phyloP scores from a whole-genome alignment of 2,329 filamentous ascomycete species.

The Fusarium pseudograminearum region DNA sequence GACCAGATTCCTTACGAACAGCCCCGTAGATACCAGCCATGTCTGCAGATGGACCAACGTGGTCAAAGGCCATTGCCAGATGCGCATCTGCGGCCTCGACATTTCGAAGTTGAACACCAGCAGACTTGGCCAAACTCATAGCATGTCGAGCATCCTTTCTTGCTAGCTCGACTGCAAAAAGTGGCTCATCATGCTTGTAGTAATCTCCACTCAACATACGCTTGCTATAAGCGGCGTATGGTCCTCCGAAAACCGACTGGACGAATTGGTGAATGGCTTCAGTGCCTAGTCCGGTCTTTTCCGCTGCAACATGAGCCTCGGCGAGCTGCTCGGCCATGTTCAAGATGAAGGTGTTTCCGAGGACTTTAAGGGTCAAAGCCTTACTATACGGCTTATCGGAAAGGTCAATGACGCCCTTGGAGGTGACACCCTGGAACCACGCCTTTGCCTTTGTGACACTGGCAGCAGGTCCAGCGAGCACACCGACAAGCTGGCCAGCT shows the following conservation, averaged over 20 bases:
- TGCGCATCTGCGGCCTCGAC: conserved; percentile 77
- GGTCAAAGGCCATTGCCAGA: conserved; percentile 75
- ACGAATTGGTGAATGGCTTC: conserved; percentile 78
- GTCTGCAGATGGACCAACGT: conserved; percentile 77
- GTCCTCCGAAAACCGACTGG: conserved; percentile 78
- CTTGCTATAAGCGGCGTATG: conserved; percentile 79
- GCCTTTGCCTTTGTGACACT: conserved; percentile 74
- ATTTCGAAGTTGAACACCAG: conserved; percentile 72
- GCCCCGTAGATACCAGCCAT: conserved; percentile 87
- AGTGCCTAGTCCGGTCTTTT: conserved; percentile 81
- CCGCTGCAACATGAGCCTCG: conserved; percentile 82
- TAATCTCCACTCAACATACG: conserved; percentile 83
- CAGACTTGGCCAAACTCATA: conserved; percentile 70
- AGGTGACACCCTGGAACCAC: conserved; percentile 79
- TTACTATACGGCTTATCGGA: conserved; percentile 74
- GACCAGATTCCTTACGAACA: conserved; percentile 77
- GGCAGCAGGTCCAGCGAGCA: conserved; percentile 73
- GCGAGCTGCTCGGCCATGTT: conserved; percentile 85
- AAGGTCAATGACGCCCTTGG: conserved; percentile 77
- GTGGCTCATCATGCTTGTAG: conserved; percentile 78
- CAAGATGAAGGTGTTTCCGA: conserved; percentile 88
- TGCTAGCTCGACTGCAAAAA: conserved; percentile 85
- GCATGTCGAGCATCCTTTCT: conserved; percentile 86
- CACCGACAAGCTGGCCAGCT: conserved; percentile 76
- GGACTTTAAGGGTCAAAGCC: conserved; percentile 79